phyloP scores from a whole-genome alignment of 768 basidiomycete genomes.

The Boletus fagicola region DNA sequence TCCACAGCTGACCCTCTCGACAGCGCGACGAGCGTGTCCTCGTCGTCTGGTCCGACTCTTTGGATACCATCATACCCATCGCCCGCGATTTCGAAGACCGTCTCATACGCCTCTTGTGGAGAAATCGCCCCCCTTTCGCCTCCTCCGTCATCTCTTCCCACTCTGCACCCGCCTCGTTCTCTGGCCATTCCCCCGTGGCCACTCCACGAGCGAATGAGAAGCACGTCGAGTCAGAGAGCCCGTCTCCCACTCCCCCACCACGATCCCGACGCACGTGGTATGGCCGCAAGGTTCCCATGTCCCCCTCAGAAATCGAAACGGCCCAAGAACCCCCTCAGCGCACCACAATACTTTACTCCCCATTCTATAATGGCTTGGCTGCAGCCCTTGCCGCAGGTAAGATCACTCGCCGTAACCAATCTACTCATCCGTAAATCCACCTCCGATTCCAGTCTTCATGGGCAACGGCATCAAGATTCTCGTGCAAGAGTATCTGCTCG shows the following conservation, averaged over 20 bases:
- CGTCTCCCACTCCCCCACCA: conserved; percentile 28
- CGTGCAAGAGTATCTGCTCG: conserved; percentile 51
- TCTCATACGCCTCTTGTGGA: conserved; percentile 57
- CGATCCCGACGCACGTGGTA: conserved; percentile 56
- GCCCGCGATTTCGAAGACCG: conserved; percentile 54
- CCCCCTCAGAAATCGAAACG: conserved; percentile 33
- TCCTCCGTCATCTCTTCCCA: conserved; percentile 27
- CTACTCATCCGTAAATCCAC: conserved; percentile 2
- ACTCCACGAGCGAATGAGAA: conserved; percentile 19
- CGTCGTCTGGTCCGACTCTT: conserved; percentile 79
- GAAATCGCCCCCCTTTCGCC: conserved; percentile 31
- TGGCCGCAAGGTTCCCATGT: conserved; percentile 48
- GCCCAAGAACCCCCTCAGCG: conserved; percentile 16
- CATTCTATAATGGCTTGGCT: conserved; percentile 29
- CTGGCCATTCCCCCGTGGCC: conserved; percentile 37
- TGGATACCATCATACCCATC: conserved; percentile 66
- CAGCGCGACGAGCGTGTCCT: conserved; percentile 82
- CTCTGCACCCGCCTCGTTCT: conserved; percentile 35
- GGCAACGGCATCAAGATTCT: conserved; percentile 63
- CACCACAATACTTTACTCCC: conserved; percentile 24
- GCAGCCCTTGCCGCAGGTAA: conserved; percentile 28
- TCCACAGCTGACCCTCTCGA: not conserved
- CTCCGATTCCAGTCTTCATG: conserved; percentile 49
- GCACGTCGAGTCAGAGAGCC: conserved; percentile 11
- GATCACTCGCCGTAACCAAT: not conserved